A percentile compares a stretch with the other conserved stretches of the same genome.
Evolutionary conservation across 495 filamentous ascomycete genomes (phyloP).

Genomic region (Neurospora hispaniola): DNA sequence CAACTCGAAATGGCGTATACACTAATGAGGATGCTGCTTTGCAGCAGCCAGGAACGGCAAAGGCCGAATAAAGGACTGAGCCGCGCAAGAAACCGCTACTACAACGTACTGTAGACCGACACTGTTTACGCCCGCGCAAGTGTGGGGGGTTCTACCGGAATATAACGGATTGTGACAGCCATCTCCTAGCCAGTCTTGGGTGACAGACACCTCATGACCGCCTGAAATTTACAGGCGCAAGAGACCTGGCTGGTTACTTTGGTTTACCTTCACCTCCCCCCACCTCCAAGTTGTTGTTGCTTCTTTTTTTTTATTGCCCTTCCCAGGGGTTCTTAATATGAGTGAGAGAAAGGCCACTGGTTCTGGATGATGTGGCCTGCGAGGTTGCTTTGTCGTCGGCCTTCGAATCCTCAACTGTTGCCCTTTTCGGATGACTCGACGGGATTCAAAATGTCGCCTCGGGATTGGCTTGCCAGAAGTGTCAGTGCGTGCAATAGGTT

Average conservation of each 20-base stretch:
- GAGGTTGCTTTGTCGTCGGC: background rate
- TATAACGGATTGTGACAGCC: background rate
- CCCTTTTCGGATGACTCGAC: background rate
- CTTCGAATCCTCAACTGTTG: background rate
- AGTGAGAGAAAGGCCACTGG: background rate
- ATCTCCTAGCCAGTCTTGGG: background rate
- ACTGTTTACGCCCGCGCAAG: background rate
- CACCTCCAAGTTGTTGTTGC: background rate
- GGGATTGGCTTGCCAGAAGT: background rate
- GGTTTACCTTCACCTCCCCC: background rate
- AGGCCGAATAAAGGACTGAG: background rate
- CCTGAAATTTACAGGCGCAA: background rate
- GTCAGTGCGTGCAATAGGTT: background rate
- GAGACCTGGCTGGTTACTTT: background rate
- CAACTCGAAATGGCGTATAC: background rate
- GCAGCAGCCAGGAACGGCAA: background rate
- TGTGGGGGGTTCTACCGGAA: background rate
- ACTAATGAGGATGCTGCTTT: background rate
- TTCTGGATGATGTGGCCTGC: background rate
- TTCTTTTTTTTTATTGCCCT: background rate
- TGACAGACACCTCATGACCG: background rate
- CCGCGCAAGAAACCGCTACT: background rate
- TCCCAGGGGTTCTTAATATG: background rate
- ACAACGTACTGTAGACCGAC: background rate
- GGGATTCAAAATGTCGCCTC: background rate